These are phyloP conservation scores for Mariannaea elegans DNA, from an alignment of 2,329 filamentous ascomycete species.

Conservation along the genomic window DNA sequence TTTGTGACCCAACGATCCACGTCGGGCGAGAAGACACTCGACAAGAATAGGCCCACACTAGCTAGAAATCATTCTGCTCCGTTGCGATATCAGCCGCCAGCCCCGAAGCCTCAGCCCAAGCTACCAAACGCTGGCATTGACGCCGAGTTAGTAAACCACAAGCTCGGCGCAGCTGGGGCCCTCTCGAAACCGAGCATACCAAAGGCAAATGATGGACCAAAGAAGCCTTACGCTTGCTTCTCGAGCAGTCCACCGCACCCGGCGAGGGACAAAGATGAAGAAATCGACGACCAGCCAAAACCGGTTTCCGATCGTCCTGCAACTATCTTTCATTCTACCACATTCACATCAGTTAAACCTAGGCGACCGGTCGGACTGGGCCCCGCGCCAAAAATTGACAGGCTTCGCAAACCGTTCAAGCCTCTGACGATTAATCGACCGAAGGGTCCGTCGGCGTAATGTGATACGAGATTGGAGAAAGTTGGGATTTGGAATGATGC, in stretches of 20 bases:
- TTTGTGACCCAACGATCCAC: slow-evolving; percentile 47
- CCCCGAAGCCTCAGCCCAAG: slow-evolving; percentile 7
- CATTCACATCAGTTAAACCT: slow-evolving; percentile 52
- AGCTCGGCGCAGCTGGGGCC: slow-evolving; percentile 49
- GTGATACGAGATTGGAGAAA: neutral
- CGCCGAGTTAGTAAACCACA: slow-evolving; percentile 49
- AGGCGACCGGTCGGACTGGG: slow-evolving; percentile 57
- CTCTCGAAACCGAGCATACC: slow-evolving; percentile 45
- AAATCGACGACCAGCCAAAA: slow-evolving; percentile 37
- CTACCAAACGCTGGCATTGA: slow-evolving; percentile 39
- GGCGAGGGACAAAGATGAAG: slow-evolving; percentile 32
- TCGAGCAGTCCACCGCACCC: slow-evolving; percentile 64
- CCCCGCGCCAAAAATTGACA: slow-evolving; percentile 59
- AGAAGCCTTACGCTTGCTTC: slow-evolving; percentile 64
- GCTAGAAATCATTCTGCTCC: slow-evolving; percentile 40
- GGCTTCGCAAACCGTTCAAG: slow-evolving; percentile 64
- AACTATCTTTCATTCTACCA: slow-evolving; percentile 62
- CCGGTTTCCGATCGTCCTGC: slow-evolving; percentile 45
- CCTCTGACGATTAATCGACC: slow-evolving; percentile 62
- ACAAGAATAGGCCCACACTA: slow-evolving; percentile 26
- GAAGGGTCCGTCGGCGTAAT: slow-evolving; percentile 30
- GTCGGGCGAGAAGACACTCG: slow-evolving; percentile 17
- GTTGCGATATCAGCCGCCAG: slow-evolving; percentile 30
- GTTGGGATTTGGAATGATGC: neutral
- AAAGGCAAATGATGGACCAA: slow-evolving; percentile 40